Conservation (phyloP, 1,139 yeast genomes). For the Taphrina sp. region DNA sequence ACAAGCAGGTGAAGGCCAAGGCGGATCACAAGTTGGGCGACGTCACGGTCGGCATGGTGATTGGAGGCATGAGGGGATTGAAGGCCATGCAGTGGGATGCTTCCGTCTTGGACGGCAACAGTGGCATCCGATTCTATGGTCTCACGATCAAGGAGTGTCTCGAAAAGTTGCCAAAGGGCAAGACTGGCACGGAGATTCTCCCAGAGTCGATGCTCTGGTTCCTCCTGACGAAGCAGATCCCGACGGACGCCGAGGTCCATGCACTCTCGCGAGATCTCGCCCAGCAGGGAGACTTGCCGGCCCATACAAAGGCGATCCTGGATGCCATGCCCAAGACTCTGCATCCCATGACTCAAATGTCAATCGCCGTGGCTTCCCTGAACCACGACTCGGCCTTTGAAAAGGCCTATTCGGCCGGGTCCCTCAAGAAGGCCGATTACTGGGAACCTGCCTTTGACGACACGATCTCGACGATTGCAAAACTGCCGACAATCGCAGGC, state of each 20-base stretch:
- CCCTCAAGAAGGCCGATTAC: constrained; percentile 47
- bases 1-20: constrained; percentile 47
- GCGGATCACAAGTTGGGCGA: constrained; percentile 38
- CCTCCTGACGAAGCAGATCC: constrained; percentile 64
- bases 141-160: constrained; percentile 55
- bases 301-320: constrained; percentile 76
- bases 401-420: constrained; percentile 85
- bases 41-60: constrained; percentile 49
- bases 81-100: constrained; percentile 57
- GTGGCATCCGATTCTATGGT: constrained; percentile 59
- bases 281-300: constrained; percentile 76
- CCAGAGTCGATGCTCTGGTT: constrained; percentile 95
- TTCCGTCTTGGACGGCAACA: constrained; percentile 54
- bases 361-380: constrained; percentile 87
- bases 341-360: constrained; percentile 97
- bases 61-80: constrained; percentile 60
- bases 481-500: constrained; percentile 65
- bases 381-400: constrained; percentile 90
- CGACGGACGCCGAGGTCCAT: constrained; percentile 71
- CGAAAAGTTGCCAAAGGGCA: constrained; percentile 48
- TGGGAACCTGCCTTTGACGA: constrained; percentile 70
- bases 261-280: constrained; percentile 80
- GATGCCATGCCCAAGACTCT: constrained; percentile 80
- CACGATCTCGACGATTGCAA: constrained; percentile 61
- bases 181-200: constrained; percentile 44